phyloP scores from a whole-genome alignment of 805 yeast species.

The Kodamaea restingae region DNA sequence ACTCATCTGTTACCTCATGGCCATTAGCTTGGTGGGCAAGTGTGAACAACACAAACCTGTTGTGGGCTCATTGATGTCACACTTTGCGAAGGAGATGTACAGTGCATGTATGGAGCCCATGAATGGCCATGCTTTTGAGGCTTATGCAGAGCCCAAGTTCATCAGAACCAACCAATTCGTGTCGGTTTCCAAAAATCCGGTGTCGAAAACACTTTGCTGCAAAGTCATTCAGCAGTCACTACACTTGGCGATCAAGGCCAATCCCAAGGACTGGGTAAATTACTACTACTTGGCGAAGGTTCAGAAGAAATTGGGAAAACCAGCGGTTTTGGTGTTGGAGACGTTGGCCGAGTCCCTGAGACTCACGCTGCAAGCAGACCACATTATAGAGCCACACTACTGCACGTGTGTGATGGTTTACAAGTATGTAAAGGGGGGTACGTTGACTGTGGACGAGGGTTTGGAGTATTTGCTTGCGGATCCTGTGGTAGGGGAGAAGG shows the following conservation, averaged over 20 bases:
- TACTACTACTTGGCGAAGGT: slow-evolving; percentile 57
- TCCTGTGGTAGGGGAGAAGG: slow-evolving; percentile 16
- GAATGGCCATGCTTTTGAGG: slow-evolving; percentile 56
- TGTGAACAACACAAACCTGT: slow-evolving; percentile 24
- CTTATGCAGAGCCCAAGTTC: slow-evolving; percentile 34
- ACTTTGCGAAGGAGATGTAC: slow-evolving; percentile 56
- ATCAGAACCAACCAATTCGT: slow-evolving; percentile 22
- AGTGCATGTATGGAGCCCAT: slow-evolving; percentile 60
- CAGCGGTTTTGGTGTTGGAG: slow-evolving; percentile 33
- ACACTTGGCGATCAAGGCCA: slow-evolving; percentile 42
- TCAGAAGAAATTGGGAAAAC: slow-evolving; percentile 44
- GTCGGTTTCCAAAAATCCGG: slow-evolving; percentile 18
- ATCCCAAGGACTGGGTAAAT: slow-evolving; percentile 56
- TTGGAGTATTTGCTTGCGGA: slow-evolving; percentile 37
- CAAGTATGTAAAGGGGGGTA: slow-evolving; percentile 46
- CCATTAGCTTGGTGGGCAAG: slow-evolving; percentile 40
- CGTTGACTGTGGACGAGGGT: slow-evolving; percentile 37
- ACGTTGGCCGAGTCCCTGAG: slow-evolving; percentile 43
- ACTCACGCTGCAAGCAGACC: slow-evolving; percentile 46
- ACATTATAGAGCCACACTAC: slow-evolving; percentile 77
- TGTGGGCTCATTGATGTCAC: slow-evolving; percentile 45
- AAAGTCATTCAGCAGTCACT: slow-evolving; percentile 42
- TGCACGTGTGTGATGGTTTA: slow-evolving; percentile 51
- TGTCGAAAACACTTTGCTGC: slow-evolving; percentile 26
- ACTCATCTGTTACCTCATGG: slow-evolving; percentile 70